Conservation (phyloP, 768 basidiomycete genomes). For the Rhizopogon vinicolor region DNA sequence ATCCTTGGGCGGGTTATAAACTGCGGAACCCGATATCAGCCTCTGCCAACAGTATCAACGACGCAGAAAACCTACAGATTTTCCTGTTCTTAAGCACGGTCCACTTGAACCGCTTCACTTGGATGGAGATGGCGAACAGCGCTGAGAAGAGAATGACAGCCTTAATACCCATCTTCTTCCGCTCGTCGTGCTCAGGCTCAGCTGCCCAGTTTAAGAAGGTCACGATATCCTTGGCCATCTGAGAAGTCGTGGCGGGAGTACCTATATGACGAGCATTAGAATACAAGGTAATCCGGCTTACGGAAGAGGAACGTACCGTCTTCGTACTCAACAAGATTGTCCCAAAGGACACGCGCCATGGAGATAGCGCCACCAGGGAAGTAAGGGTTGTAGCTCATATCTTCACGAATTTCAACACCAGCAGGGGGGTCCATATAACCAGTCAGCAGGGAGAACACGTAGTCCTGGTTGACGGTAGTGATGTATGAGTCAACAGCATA, state of each 20-base stretch:
- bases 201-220: slow-evolving; percentile 96
- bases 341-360: slow-evolving; percentile 96
- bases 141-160: slow-evolving; percentile 91
- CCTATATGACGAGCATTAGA: slow-evolving; percentile 38
- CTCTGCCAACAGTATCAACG: slow-evolving; percentile 4
- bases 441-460: slow-evolving; percentile 94
- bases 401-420: slow-evolving; percentile 91
- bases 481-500: slow-evolving; percentile 4
- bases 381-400: slow-evolving; percentile 98
- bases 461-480: slow-evolving; percentile 58
- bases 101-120: slow-evolving; percentile 98
- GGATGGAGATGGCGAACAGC: slow-evolving; percentile 75
- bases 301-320: slow-evolving; percentile 56
- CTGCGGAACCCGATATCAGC: slow-evolving; percentile 12
- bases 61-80: slow-evolving; percentile 55
- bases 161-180: slow-evolving; percentile 96
- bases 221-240: slow-evolving; percentile 99
- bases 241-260: slow-evolving; percentile 93
- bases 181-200: slow-evolving; percentile 96
- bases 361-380: slow-evolving; percentile 99
- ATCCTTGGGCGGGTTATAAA: slow-evolving; percentile 36
- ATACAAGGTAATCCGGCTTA: not conserved
- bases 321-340: slow-evolving; percentile 94
- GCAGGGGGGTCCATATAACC: slow-evolving; percentile 97
- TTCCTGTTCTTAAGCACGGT: slow-evolving; percentile 88